Evolutionary conservation across 768 basidiomycete genomes (phyloP).

Genomic region (Auricularia cornea): DNA sequence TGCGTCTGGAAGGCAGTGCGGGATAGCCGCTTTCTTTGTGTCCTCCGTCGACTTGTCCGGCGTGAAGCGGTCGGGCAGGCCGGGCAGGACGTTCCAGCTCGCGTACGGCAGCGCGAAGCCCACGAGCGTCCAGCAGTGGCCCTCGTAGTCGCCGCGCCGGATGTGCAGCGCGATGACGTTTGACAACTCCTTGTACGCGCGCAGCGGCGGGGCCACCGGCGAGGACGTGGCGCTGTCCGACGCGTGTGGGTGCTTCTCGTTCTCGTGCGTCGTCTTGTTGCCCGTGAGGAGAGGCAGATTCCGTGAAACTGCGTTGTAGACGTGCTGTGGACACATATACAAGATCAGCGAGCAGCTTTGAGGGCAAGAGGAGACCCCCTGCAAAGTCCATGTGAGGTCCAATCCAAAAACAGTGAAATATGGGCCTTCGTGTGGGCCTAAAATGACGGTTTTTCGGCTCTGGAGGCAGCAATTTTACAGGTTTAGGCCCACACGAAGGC

Average conservation of each 20-base stretch:
- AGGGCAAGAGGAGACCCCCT: too few relatives aligned
- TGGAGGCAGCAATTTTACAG: too few relatives aligned
- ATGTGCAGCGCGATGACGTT: constrained; percentile 52
- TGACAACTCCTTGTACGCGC: constrained; percentile 13
- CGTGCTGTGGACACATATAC: too few relatives aligned
- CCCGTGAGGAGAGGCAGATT: constrained; percentile 37
- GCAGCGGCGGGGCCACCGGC: neutral
- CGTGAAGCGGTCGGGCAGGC: constrained; percentile 39
- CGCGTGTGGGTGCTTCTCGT: neutral
- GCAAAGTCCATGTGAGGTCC: too few relatives aligned
- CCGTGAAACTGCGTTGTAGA: constrained; percentile 38
- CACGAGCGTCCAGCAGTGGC: constrained; percentile 38
- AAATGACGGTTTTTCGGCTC: too few relatives aligned
- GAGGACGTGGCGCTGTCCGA: neutral
- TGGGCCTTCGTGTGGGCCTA: too few relatives aligned
- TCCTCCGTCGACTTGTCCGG: constrained; percentile 14
- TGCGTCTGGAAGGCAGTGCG: constrained; percentile 46
- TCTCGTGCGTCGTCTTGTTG: neutral
- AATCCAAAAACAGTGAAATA: too few relatives aligned
- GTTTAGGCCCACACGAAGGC: too few relatives aligned
- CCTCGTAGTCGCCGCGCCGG: constrained; percentile 46
- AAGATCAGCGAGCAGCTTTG: too few relatives aligned
- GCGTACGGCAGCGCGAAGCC: constrained; percentile 34
- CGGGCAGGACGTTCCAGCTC: constrained; percentile 49
- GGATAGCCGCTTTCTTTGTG: constrained; percentile 27